Evolutionary conservation across 345 rosid genomes (phyloP), one percentile per base, ranked within the genome.

Genomic region (Excoecaria cochinchinensis): DNA sequence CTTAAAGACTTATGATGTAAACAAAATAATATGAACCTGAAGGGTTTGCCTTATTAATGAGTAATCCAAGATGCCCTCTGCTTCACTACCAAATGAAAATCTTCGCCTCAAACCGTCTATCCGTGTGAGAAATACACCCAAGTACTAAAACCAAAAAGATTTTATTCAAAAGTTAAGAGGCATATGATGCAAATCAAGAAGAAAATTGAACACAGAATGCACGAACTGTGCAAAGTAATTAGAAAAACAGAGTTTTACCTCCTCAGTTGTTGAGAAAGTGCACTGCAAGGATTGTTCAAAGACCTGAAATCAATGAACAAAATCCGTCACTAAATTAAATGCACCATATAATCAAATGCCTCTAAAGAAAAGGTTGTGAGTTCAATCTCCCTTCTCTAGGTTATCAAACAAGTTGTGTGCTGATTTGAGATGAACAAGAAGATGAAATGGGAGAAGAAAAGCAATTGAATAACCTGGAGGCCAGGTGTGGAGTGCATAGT

Each of bases 41-140:
- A 92, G 89, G 66, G 92, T 87, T 81, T 86, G 90, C 82, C 83
- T 89, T 72, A 95, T 83, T 65, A 87, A 74, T 80, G 93, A 84
- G 79, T 72, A 89, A 84, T 89, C 85, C 82, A 86, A 82, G 50
- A 40, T 76, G 75, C 73, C 88, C 74, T 87, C 86, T 60, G 61
- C 83, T 84, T 81, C 87, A 70, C 47, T 52, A 38, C 85, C 80
- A 74, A 82, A 83, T 55, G 74, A 65, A 77, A 90, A 84, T 83
- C 94, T 88, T 76, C 98, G 86, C 82, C 99, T 88, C 86, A 95
- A 81, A 60, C 97, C 93, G 85, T 95, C 98, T 44, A 91, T 77
- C 52, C 98, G 88, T 38, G 97, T 91, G 79, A 90, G 93, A 77
- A 84, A 95, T 73, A 95, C 66, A 69, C 93, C 92, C 73, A 90